Evolutionary conservation across 129 eudicot species (phyloP).

Genomic region (Centrapalus pauciflorus): DNA sequence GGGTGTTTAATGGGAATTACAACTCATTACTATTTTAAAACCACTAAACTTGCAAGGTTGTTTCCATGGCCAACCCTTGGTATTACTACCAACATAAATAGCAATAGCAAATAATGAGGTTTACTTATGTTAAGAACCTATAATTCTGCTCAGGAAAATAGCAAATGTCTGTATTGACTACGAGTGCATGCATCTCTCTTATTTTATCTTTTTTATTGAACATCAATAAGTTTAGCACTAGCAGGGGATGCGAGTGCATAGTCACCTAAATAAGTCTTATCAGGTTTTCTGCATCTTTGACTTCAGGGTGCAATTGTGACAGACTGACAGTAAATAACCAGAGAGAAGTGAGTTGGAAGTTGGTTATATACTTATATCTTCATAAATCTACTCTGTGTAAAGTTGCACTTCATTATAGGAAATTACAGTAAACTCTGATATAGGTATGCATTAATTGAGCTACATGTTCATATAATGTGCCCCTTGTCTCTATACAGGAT

Average conservation of each 20-base stretch:
- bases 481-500: slow-evolving; percentile 49
- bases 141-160: not conserved
- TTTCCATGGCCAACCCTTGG: not conserved
- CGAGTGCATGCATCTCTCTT: not conserved
- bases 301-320: not conserved
- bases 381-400: not conserved
- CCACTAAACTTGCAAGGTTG: not conserved
- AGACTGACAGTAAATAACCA: no score
- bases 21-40: not conserved
- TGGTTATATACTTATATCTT: not conserved
- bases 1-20: not conserved
- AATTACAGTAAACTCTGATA: not conserved
- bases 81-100: not conserved
- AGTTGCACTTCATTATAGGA: not conserved
- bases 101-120: not conserved
- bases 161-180: not conserved
- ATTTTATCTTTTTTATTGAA: not conserved
- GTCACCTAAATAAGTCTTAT: not conserved
- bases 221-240: not conserved
- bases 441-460: not conserved
- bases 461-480: not conserved
- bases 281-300: not conserved
- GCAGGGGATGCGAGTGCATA: not conserved
- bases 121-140: not conserved
- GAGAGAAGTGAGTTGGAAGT: not conserved